Percentiles rank a stretch among this genome's conserved stretches.
These are phyloP conservation scores for Phytopythium mirpurense DNA, from an alignment of 352 stramenopile species.

Conservation along the genomic window DNA sequence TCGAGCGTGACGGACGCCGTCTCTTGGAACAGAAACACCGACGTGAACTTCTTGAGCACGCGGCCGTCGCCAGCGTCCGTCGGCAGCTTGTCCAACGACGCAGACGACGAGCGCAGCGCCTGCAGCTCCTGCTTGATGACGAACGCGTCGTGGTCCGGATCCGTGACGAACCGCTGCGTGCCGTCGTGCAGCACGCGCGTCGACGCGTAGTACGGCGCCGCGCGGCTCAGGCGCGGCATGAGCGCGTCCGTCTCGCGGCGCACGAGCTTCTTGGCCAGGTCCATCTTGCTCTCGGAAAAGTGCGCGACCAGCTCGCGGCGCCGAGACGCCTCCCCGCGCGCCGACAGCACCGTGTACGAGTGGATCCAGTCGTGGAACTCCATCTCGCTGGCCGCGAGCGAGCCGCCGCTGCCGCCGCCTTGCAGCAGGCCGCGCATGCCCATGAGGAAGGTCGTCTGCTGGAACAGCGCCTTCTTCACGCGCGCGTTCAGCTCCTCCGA, in stretches of 20 bases:
- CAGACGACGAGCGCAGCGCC: slow-evolving; percentile 12
- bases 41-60: slow-evolving; percentile 66
- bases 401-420: slow-evolving; percentile 13
- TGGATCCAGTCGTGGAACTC: slow-evolving; percentile 76
- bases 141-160: slow-evolving; percentile 27
- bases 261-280: slow-evolving; percentile 47
- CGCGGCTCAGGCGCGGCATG: slow-evolving; percentile 16
- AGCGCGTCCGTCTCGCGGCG: slow-evolving; percentile 42
- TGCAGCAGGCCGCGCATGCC: slow-evolving; percentile 44
- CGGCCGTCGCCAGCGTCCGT: slow-evolving; percentile 32
- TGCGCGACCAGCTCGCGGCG: slow-evolving; percentile 40
- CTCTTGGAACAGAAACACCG: slow-evolving; percentile 57
- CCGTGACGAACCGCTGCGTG: slow-evolving; percentile 19
- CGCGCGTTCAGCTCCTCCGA: slow-evolving; percentile 41
- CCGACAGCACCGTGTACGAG: slow-evolving; percentile 54
- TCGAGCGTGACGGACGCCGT: slow-evolving; percentile 27
- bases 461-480: slow-evolving; percentile 66
- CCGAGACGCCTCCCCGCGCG: slow-evolving; percentile 12
- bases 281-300: slow-evolving; percentile 57
- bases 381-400: slow-evolving; percentile 35
- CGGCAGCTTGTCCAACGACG: too few species aligned
- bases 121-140: slow-evolving; percentile 31
- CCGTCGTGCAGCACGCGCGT: slow-evolving; percentile 52
- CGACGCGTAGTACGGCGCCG: slow-evolving; percentile 26
- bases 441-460: slow-evolving; percentile 53